Base-by-base conservation (phyloP, 495 filamentous ascomycete species). In the Neurospora sp. region DNA sequence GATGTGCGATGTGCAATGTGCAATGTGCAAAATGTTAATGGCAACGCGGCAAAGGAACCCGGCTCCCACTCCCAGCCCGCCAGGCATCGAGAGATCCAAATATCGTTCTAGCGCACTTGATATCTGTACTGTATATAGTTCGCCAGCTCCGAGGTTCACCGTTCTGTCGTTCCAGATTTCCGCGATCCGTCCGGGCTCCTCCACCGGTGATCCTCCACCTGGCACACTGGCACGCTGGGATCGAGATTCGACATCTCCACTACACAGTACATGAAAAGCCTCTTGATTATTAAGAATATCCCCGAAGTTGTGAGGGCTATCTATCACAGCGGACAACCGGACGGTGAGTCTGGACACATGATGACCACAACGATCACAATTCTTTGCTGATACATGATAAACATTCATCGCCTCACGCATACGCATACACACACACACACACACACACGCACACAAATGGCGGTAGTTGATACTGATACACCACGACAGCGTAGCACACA, bases 301-400 rank as follows among this genome's bases (percentile, higher is more conserved):
- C 11, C 24, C 54, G 24, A 62, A 62, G 13, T 5, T 31, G 24
- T 28, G 13, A 24, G 11, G 54, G 54, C 13, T 62, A 31, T 62
- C 24, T 62, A 6, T 62, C 24, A 3, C 48, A 13, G 21, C 45
- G 45, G 45, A 54, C 45, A 21, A 24, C 45, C 21, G 45, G 45
- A 28, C 21, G 45, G 45, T 28, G 10, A 36, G 39, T 59, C 34
- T 70, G 37, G 31, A 21, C 69, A 45, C 39, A 71, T 48, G 69
- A 69, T 73, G 73, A 70, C 36, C 37, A 70, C 71, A 75, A 66
- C 72, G 45, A 54, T 54, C 45, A 28, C 21, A 54, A 54, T 54
- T 28, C 21, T 24, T 24, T 54, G 21, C 21, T 28, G 21, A 54
- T 54, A 54, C 45, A 54, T 54, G 21, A 54, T 54, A 54, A 54